These are phyloP conservation scores for Tilletia indica DNA, from an alignment of 1,284 basidiomycete species.

Conservation along the genomic window DNA sequence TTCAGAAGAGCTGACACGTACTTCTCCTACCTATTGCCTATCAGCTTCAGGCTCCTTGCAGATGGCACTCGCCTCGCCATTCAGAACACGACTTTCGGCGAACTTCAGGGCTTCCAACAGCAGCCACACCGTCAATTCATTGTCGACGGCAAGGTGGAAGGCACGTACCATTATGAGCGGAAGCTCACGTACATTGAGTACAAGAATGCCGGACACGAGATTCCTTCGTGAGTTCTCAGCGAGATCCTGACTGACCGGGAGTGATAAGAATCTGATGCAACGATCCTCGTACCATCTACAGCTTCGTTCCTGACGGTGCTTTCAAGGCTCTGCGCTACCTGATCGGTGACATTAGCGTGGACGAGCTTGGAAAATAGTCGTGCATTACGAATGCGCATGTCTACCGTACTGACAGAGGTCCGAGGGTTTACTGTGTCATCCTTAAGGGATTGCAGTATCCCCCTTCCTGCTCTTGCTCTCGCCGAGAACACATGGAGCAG, in stretches of 20 bases:
- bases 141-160: conserved; percentile 27
- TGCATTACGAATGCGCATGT: too few species aligned
- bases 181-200: conserved; percentile 36
- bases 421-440: too few species aligned
- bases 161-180: conserved; percentile 37
- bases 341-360: conserved; percentile 44
- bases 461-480: too few species aligned
- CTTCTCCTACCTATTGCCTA: too few species aligned
- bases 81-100: conserved; percentile 52
- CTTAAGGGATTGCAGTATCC: too few species aligned
- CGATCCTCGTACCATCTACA: conserved; percentile 14
- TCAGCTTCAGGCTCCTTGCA: conserved; percentile 34
- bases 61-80: conserved; percentile 44
- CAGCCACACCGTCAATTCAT: conserved; percentile 29
- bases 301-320: conserved; percentile 37
- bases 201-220: conserved; percentile 31
- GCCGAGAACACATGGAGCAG: too few species aligned
- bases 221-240: conserved; percentile 15
- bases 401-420: too few species aligned
- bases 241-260: too few species aligned
- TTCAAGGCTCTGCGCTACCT: conserved; percentile 46
- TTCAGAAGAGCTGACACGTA: background rate
- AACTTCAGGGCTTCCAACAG: conserved; percentile 42
- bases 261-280: background rate
- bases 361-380: too few species aligned